Percentiles rank a stretch among this genome's conserved stretches.
Evolutionary conservation across 176 grass and related monocot genomes (phyloP).

Genomic region (Chloris gayana): DNA sequence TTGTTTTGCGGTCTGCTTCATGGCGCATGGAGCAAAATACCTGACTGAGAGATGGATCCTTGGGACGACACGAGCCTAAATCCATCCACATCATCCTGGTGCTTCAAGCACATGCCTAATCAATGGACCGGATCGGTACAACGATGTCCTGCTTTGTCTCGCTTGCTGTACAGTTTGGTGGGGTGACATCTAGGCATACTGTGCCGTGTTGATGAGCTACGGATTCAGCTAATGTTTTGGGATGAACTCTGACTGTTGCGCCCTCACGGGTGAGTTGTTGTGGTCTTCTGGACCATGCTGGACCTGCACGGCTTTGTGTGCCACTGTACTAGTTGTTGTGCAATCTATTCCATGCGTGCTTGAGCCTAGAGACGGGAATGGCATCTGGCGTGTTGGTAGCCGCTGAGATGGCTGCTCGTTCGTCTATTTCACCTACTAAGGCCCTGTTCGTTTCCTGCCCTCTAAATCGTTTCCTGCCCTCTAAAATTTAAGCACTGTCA

Average conservation of each 20-base stretch:
- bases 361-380: not conserved
- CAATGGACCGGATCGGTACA: not conserved
- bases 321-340: not conserved
- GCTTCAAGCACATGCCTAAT: not conserved
- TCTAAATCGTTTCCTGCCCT: too few relatives aligned
- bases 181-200: not conserved
- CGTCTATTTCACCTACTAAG: conserved; percentile 7
- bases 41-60: conserved; percentile 54
- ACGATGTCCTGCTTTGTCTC: not conserved
- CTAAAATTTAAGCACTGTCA: too few relatives aligned
- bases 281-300: conserved; percentile 12
- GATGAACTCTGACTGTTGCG: not conserved
- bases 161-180: not conserved
- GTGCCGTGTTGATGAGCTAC: not conserved
- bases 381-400: not conserved
- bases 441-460: too few relatives aligned
- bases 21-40: conserved; percentile 54
- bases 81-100: not conserved
- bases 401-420: not conserved
- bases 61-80: conserved; percentile 13
- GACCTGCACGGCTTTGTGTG: not conserved
- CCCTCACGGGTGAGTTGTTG: not conserved
- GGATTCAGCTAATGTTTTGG: not conserved
- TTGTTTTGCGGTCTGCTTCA: conserved; percentile 57
- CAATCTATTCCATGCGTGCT: not conserved